Evolutionary conservation across 345 rosid genomes (phyloP), one percentile per base, ranked within the genome.

Genomic region (Camelina neglecta): DNA sequence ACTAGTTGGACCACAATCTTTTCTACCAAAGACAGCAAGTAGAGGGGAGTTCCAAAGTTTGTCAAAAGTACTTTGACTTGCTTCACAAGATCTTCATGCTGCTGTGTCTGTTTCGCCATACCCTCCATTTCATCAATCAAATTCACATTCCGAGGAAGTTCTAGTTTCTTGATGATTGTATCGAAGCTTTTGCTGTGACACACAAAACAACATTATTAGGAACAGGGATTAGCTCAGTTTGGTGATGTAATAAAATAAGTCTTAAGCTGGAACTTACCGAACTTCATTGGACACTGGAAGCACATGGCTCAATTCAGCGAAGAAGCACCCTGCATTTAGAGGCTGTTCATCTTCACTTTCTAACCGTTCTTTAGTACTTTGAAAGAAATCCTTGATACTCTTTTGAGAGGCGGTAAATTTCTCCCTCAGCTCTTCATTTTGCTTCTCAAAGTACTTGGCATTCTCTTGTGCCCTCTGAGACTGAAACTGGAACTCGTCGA

Each of bases 41-140:
- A 13, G 5, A 24, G 3, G 26, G 26, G 26, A 13, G 26, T n/a
- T 70, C 38, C 29, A 45, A 41, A 56, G 23, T 55, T 58, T 24
- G 4, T 15, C 39, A 29, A 5, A 64, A 33, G 51, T 78, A 73
- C 81, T 93, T 90, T 91, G 45, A 88, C 89, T 77, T 45, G 85
- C 68, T 84, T 85, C 77, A 89, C 83, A 18, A 84, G 74, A 75
- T 75, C 80, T 80, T 89, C 86, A 6, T 91, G 84, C 74, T 83
- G 86, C 57, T 76, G 64, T 73, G 84, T 91, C 87, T 86, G 83
- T 73, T 72, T 77, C 38, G 83, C 80, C 87, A 87, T 87, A 33
- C 76, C 77, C 72, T 88, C 67, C 67, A 81, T 74, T 77, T 80
- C 80, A 60, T 78, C 61, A 47, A 26, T 81, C 50, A 74, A 77